These are phyloP conservation scores for Primulina huaijiensis DNA, from an alignment of 257 asterid genomes.

Conservation along the genomic window DNA sequence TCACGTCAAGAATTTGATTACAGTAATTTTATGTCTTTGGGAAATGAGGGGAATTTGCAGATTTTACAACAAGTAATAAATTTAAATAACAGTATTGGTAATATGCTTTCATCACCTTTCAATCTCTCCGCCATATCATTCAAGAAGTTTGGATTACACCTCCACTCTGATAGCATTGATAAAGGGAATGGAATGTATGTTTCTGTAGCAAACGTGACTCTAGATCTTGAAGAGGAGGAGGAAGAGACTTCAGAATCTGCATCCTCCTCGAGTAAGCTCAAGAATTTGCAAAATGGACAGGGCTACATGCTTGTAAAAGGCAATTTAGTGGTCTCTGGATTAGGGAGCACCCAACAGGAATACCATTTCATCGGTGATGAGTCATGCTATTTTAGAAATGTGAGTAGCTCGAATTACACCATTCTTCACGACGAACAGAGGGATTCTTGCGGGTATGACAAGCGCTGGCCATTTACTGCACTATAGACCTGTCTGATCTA, in stretches of 20 bases:
- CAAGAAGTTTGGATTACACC: not conserved
- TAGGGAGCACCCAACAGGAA: not conserved
- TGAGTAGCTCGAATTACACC: not conserved
- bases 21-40: slow-evolving; percentile 51
- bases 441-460: not conserved
- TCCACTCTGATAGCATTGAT: not conserved
- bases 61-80: slow-evolving; percentile 51
- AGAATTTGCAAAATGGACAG: not conserved
- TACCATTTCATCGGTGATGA: not conserved
- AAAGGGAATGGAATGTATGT: not conserved
- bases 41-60: slow-evolving; percentile 58
- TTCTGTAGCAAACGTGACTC: slow-evolving; percentile 49
- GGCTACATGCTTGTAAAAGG: not conserved
- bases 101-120: slow-evolving; percentile 16
- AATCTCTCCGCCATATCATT: not conserved
- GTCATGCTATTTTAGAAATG: not conserved
- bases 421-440: not conserved
- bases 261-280: not conserved
- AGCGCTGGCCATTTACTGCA: not conserved
- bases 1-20: slow-evolving; percentile 38
- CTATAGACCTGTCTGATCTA: not conserved
- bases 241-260: slow-evolving; percentile 21
- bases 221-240: slow-evolving; percentile 38
- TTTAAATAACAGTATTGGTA: slow-evolving; percentile 35
- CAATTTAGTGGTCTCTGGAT: not conserved